Conservation (phyloP, 1,139 yeast genomes). For the Sugiyamaella castrensis region DNA sequence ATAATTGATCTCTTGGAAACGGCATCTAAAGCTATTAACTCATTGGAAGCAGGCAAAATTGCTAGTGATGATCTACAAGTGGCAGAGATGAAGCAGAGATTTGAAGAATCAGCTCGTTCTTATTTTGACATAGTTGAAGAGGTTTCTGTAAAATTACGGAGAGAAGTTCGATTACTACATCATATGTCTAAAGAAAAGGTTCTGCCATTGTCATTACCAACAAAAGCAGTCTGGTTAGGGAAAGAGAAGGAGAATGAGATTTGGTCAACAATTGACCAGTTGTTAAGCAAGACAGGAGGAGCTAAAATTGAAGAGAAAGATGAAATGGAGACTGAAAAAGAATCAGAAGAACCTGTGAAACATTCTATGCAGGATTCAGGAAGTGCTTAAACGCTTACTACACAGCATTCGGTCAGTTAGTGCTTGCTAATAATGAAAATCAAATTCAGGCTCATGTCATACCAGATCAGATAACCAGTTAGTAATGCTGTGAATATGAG, state of each 20-base stretch:
- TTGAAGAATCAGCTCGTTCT: slow-evolving; percentile 31
- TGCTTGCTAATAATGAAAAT: too few species aligned
- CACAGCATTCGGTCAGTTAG: too few species aligned
- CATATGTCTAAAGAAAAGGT: slow-evolving; percentile 41
- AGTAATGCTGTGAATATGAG: too few species aligned
- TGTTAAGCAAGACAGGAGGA: slow-evolving; percentile 9
- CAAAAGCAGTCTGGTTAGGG: slow-evolving; percentile 39
- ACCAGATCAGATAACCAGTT: too few species aligned
- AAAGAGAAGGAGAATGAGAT: slow-evolving; percentile 35
- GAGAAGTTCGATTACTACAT: slow-evolving; percentile 41
- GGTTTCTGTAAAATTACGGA: slow-evolving; percentile 41
- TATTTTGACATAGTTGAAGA: slow-evolving; percentile 36
- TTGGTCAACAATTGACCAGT: slow-evolving; percentile 29
- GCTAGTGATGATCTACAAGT: slow-evolving; percentile 30
- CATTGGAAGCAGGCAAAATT: slow-evolving; percentile 40
- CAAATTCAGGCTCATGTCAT: too few species aligned
- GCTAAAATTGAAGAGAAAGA: slow-evolving; percentile 1
- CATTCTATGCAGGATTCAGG: too few species aligned
- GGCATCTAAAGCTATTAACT: slow-evolving; percentile 42
- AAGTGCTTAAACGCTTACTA: too few species aligned
- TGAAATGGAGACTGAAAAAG: slow-evolving; percentile 2
- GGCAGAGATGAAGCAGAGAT: slow-evolving; percentile 33
- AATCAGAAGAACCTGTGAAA: neutral
- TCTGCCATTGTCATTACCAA: slow-evolving; percentile 37
- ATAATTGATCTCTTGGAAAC: slow-evolving; percentile 40